These are phyloP conservation scores for Verticillium klebahnii DNA, from an alignment of 2,329 filamentous ascomycete genomes.

Conservation along the genomic window DNA sequence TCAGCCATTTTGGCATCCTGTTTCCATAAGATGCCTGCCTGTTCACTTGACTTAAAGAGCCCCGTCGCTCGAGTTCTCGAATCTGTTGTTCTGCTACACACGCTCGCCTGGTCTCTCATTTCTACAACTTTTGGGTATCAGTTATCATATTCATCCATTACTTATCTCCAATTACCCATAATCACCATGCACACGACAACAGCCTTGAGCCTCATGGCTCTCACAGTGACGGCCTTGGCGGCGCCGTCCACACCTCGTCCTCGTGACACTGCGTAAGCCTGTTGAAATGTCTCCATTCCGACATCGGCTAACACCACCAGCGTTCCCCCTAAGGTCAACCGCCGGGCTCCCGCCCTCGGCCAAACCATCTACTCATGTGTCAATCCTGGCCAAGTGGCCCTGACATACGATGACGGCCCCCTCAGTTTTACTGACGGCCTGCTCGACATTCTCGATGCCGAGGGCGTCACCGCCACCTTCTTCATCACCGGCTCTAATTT, in stretches of 20 bases:
- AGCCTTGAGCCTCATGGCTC: neutral
- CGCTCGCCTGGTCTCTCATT: too few species aligned
- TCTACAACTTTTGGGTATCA: too few species aligned
- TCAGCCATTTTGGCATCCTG: neutral
- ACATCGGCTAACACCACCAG: neutral
- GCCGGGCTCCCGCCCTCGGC: slow-evolving; percentile 2
- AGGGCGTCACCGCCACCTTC: slow-evolving; percentile 31
- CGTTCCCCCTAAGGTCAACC: neutral
- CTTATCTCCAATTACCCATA: neutral
- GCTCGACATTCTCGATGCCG: slow-evolving; percentile 29
- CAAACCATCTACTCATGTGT: slow-evolving; percentile 19
- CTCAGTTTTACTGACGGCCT: slow-evolving; percentile 34
- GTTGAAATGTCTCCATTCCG: neutral
- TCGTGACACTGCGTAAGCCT: neutral
- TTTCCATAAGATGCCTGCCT: neutral
- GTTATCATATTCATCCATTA: too few species aligned
- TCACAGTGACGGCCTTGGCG: neutral
- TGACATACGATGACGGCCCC: slow-evolving; percentile 45
- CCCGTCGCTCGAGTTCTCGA: too few species aligned
- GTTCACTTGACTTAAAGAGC: neutral
- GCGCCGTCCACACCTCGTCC: neutral
- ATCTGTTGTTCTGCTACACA: too few species aligned
- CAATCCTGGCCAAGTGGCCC: slow-evolving; percentile 30
- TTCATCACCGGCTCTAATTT: slow-evolving; percentile 38
- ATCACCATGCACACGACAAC: neutral